Evolutionary conservation across 139 green algal species (phyloP).

Genomic region (Astrephomene gubernaculifera): DNA sequence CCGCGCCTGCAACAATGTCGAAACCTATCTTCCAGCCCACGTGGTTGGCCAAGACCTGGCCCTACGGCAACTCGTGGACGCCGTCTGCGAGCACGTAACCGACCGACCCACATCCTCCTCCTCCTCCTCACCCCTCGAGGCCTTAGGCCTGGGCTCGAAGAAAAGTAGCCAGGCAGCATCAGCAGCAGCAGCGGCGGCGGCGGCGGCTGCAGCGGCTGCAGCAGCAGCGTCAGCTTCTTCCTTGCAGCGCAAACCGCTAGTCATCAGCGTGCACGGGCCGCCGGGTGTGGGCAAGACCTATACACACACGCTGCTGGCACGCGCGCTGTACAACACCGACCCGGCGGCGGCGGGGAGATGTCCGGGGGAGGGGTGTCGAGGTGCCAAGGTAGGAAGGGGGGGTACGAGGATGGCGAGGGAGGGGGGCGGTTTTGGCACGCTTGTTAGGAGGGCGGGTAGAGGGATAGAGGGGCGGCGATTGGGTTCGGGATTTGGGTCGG

Average conservation of each 20-base stretch:
- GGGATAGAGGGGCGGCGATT: too few relatives aligned
- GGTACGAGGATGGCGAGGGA: neutral
- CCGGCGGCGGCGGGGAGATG: constrained; percentile 35
- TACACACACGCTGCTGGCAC: constrained; percentile 80
- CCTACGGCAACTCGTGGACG: constrained; percentile 68
- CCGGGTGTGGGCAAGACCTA: constrained; percentile 94
- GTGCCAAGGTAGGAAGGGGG: constrained; percentile 34
- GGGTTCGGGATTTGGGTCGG: too few relatives aligned
- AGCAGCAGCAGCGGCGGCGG: neutral
- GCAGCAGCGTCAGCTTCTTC: neutral
- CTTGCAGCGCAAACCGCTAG: constrained; percentile 75
- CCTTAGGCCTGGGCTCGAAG: too few relatives aligned
- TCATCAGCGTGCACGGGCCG: constrained; percentile 89
- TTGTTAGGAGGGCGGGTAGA: neutral
- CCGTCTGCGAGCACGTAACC: constrained; percentile 85
- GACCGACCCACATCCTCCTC: too few relatives aligned
- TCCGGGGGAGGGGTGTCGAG: constrained; percentile 48
- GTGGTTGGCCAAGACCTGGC: constrained; percentile 87
- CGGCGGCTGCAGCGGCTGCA: neutral
- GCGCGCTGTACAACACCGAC: constrained; percentile 81
- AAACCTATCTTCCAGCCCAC: constrained; percentile 60
- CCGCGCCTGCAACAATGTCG: constrained; percentile 73
- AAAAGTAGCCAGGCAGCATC: too few relatives aligned
- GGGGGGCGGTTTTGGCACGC: too few relatives aligned
- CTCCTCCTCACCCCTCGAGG: too few relatives aligned